These are phyloP conservation scores for Avena atlantica DNA, from an alignment of 176 grass and related monocot genomes.

Conservation along the genomic window DNA sequence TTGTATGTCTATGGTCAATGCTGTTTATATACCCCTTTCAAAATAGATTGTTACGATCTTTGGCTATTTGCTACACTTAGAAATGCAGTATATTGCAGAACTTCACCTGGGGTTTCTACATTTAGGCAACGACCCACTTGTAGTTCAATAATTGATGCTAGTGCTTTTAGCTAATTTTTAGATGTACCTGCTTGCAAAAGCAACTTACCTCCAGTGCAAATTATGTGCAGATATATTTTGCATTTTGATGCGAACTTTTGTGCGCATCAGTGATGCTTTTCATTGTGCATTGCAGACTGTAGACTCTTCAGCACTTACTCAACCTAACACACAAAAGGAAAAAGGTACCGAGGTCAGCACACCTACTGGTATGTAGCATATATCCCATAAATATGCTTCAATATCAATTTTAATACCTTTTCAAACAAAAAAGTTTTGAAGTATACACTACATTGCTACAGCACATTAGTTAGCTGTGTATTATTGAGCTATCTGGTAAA, in stretches of 20 bases:
- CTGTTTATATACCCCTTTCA: not conserved
- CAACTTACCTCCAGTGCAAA: conserved; percentile 17
- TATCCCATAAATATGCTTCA: not conserved
- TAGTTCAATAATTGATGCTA: conserved; percentile 12
- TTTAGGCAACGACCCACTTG: not conserved
- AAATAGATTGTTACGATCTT: not conserved
- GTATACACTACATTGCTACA: not conserved
- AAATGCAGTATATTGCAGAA: not conserved
- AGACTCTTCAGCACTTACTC: conserved; percentile 49
- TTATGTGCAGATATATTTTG: conserved; percentile 32
- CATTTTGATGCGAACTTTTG: conserved; percentile 29
- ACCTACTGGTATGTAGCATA: conserved; percentile 57
- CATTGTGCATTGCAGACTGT: conserved; percentile 54
- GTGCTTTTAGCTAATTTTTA: not conserved
- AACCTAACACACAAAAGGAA: conserved; percentile 59
- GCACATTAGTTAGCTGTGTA: not conserved
- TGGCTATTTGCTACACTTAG: conserved; percentile 19
- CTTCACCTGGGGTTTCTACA: not conserved
- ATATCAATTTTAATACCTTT: not conserved
- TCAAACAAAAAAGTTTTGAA: conserved; percentile 21
- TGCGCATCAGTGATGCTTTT: conserved; percentile 38
- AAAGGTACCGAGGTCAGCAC: conserved; percentile 57
- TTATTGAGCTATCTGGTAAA: conserved; percentile 27
- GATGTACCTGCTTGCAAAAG: conserved; percentile 12
- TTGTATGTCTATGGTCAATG: conserved; percentile 11